Conservation (phyloP, 257 asterid species). For the Solanum neorickii region DNA sequence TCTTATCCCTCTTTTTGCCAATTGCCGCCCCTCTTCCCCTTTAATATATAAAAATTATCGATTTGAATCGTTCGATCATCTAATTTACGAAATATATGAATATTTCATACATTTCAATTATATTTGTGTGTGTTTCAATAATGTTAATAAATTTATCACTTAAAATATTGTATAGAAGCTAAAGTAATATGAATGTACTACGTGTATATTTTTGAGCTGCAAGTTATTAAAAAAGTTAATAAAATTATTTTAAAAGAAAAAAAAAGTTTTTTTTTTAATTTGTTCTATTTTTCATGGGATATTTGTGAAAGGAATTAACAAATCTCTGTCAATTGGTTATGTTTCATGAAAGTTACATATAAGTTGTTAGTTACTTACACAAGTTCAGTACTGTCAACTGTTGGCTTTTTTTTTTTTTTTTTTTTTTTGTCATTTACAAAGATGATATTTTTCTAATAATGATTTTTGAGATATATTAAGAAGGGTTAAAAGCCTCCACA, state of each 20-base stretch:
- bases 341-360: not conserved
- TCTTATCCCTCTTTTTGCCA: not conserved
- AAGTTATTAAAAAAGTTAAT: not conserved
- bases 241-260: not conserved
- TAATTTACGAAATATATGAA: not conserved
- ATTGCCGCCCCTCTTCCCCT: not conserved
- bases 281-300: not conserved
- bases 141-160: not conserved
- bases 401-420: too few relatives aligned
- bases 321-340: not conserved
- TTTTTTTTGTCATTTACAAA: not conserved
- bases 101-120: not conserved
- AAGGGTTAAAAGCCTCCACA: not conserved
- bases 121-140: not conserved
- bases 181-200: not conserved
- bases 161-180: not conserved
- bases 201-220: not conserved
- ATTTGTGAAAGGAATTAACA: not conserved
- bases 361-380: not conserved
- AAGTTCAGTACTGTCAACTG: not conserved
- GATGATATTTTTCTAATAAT: not conserved
- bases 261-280: accelerated
- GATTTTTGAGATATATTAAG: not conserved
- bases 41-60: not conserved
- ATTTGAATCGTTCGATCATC: not conserved